Evolutionary conservation across 179 eudicot genomes (phyloP), one percentile per base, ranked within the genome.

Genomic region (Spinacia oleracea): DNA sequence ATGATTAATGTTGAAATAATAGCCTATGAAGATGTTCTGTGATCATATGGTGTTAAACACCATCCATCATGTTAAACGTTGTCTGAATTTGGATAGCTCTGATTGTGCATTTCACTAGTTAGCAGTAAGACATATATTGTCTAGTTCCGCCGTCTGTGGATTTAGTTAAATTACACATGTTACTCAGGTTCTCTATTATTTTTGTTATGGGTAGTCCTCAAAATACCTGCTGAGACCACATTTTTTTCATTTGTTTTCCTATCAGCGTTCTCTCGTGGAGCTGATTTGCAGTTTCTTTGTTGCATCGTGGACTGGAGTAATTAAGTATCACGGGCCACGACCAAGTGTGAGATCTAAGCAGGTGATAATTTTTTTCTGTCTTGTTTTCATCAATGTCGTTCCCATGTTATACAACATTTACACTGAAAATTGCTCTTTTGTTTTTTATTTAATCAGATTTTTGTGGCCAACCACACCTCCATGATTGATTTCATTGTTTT

Each of bases 271-370:
- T 58, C 94, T 96, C 40, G 97, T 96, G 84, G 98, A 96, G 83
- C 80, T 94, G 83, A 92, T 96, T 72, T 96, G 99, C 92, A 87
- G 97, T 70, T 94, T 96, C 83, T 96, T 96, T 88, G 99, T 96
- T 77, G 99, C 99, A 72, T 96, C 99, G 62, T 96, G 99, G 99
- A 96, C 98, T 70, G 99, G 98, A 81, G 98, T 92, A 76, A 95
- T 96, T 83, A 96, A 88, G 83, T 96, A 96, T 79, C 99, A 96
- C 78, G 99, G 99, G 43, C 99, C 99, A 76, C 94, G 94, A 53
- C 99, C 99, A 11, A 91, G 97, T 85, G 90, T 86, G 83, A 87
- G 99, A 76, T 93, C 99, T 42, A 90, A 91, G 83, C 99, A 94
- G 96, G 99, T 92, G 69, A 63, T 53, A 14, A 4, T 42, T n/a